Base-by-base conservation (phyloP, 164 flowering plant species). In the Tinospora cordifolia region DNA sequence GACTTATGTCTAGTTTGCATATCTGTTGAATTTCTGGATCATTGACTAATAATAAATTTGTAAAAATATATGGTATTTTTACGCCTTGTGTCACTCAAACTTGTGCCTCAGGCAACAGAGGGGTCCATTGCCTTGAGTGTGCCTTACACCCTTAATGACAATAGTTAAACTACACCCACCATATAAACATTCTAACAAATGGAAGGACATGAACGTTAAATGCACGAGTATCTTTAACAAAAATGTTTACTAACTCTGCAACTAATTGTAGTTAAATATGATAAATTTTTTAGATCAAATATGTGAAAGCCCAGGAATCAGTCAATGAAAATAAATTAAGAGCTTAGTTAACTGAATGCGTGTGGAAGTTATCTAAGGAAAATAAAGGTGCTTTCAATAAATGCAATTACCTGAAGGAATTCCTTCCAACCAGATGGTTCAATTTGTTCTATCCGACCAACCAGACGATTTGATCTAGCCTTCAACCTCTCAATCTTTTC, bases 371-470 rank as follows among this genome's bases (percentile, higher is more conserved):
- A 2, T 27, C n/a, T 66, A 6, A 22, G 41, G 36, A 66, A 69
- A 22, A 19, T 4, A 22, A 22, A 36, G 46, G 47, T 19, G 9
- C 47, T 21, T 11, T 21, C 17, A 40, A 22, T 71, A 24, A 64
- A 26, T 21, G 34, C 41, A 21, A 47, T 47, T 83, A 88, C 92
- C 92, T 84, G 90, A 78, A 90, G 76, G 73, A 93, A 93, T 68
- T 91, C 97, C 84, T 92, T 94, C 98, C 98, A 94, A 7, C 98
- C 98, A 75, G 98, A 91, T 71, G 98, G 97, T 81, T 94, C 98
- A 75, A 94, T 94, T 77, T 90, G 90, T 79, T 89, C 83, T 69
- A 94, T 83, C 63, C 98, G 84, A 71, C 70, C 81, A 51, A 62
- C 72, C 79, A 94, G 78, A 64, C 96, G 96, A 2, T 77, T 83